A percentile compares a stretch with the other conserved stretches of the same genome.
Conservation (phyloP, 495 filamentous ascomycete genomes). For the Podospora appendiculata region DNA sequence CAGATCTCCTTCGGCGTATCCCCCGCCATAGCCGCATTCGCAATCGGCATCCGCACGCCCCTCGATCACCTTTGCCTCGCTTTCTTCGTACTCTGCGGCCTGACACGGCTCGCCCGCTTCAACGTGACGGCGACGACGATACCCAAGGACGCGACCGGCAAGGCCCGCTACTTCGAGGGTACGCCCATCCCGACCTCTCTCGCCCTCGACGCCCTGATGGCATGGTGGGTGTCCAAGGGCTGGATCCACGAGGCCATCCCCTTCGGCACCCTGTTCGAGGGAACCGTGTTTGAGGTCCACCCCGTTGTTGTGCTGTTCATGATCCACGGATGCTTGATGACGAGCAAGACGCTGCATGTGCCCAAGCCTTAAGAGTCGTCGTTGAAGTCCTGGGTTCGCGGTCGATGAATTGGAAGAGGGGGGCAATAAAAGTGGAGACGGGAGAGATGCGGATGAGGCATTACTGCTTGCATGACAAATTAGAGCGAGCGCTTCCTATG, state of each 20-base stretch:
- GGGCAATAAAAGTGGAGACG: too few relatives aligned
- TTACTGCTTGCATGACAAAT: too few relatives aligned
- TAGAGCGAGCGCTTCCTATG: too few relatives aligned
- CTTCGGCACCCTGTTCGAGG: conserved; percentile 54
- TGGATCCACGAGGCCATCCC: conserved; percentile 75
- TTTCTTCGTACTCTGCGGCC: conserved; percentile 90
- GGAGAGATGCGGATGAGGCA: too few relatives aligned
- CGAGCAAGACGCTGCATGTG: conserved; percentile 88
- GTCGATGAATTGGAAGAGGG: too few relatives aligned
- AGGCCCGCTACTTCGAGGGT: conserved; percentile 91
- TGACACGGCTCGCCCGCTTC: conserved; percentile 91
- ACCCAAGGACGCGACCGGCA: conserved; percentile 85
- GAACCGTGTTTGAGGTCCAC: conserved; percentile 75
- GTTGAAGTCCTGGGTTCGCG: too few relatives aligned
- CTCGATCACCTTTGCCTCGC: conserved; percentile 78
- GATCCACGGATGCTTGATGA: conserved; percentile 82
- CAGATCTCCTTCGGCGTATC: conserved; percentile 95
- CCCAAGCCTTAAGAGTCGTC: conserved; percentile 69
- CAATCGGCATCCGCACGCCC: conserved; percentile 79
- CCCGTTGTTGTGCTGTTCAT: conserved; percentile 78
- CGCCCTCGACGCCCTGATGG: conserved; percentile 74
- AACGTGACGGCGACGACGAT: conserved; percentile 86
- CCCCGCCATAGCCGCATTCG: conserved; percentile 80
- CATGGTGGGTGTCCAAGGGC: conserved; percentile 73
- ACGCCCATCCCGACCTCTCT: conserved; percentile 91